These are phyloP conservation scores for Salvia sclarea DNA, from an alignment of 305 asterid species.

Conservation along the genomic window DNA sequence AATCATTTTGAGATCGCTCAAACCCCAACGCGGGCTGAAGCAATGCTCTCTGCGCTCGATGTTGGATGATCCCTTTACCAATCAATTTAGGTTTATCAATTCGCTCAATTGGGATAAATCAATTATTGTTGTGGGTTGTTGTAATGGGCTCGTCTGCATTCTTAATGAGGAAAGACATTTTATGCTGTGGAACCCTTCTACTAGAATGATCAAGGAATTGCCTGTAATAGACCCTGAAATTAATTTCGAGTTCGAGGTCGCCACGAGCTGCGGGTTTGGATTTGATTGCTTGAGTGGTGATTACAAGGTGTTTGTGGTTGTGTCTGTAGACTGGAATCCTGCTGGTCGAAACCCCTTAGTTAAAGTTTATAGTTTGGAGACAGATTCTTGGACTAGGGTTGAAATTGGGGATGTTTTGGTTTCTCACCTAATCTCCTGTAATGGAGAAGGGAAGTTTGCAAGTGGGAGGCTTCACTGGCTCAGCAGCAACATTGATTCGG, in stretches of 20 bases:
- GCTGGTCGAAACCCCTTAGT: slow-evolving; percentile 9
- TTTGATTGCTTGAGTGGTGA: slow-evolving; percentile 31
- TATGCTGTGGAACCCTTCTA: slow-evolving; percentile 42
- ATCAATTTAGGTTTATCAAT: not conserved
- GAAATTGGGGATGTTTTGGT: slow-evolving; percentile 17
- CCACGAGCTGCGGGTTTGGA: slow-evolving; percentile 35
- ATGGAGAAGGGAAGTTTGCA: slow-evolving; percentile 32
- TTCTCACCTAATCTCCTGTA: too few relatives aligned
- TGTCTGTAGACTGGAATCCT: slow-evolving; percentile 12
- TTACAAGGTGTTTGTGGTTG: slow-evolving; percentile 42
- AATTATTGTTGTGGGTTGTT: slow-evolving; percentile 41
- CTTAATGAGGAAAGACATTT: not conserved
- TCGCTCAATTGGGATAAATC: slow-evolving; percentile 4
- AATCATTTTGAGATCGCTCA: not conserved
- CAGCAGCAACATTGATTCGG: not conserved
- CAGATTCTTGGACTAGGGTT: slow-evolving; percentile 38
- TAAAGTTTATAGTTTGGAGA: slow-evolving; percentile 36
- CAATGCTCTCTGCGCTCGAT: slow-evolving; percentile 32
- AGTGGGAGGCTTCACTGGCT: slow-evolving; percentile 57
- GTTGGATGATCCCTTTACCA: not conserved
- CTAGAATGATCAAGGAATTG: slow-evolving; percentile 24
- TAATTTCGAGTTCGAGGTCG: not conserved
- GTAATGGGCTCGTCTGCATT: slow-evolving; percentile 44
- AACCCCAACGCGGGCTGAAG: slow-evolving; percentile 25
- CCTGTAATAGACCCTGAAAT: slow-evolving; percentile 12